These are phyloP conservation scores for Yarrowia divulgata DNA, from an alignment of 805 yeast species.

Conservation along the genomic window DNA sequence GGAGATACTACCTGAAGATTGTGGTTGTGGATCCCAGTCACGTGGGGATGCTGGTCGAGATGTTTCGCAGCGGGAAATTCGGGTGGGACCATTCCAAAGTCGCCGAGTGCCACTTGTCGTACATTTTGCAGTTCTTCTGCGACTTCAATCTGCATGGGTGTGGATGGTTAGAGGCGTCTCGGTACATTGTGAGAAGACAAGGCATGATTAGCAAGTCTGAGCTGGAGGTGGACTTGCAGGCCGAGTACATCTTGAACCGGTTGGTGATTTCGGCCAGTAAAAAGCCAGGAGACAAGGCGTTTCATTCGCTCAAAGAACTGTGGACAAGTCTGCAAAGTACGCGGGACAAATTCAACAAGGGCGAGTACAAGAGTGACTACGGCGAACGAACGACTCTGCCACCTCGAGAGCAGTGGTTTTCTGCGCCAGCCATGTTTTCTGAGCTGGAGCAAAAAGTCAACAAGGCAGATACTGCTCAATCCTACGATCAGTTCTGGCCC, in stretches of 20 bases:
- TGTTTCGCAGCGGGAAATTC: slow-evolving; percentile 57
- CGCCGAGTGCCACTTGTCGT: slow-evolving; percentile 84
- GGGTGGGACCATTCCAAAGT: slow-evolving; percentile 56
- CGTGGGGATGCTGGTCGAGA: slow-evolving; percentile 60
- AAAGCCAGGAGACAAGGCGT: background rate
- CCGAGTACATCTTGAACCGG: slow-evolving; percentile 59
- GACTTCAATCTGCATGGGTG: slow-evolving; percentile 89
- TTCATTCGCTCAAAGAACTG: slow-evolving; percentile 27
- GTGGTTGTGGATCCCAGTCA: slow-evolving; percentile 69
- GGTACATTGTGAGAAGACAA: slow-evolving; percentile 1
- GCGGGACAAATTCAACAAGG: slow-evolving; percentile 5
- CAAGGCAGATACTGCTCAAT: background rate
- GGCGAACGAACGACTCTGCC: background rate
- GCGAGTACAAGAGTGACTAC: slow-evolving; percentile 21
- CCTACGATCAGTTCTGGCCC: background rate
- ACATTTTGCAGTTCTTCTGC: slow-evolving; percentile 72
- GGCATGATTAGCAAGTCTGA: slow-evolving; percentile 18
- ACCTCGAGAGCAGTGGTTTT: slow-evolving; percentile 17
- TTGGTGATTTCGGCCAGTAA: slow-evolving; percentile 64
- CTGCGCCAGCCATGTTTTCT: slow-evolving; percentile 2
- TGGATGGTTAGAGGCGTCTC: slow-evolving; percentile 66
- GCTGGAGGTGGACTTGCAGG: slow-evolving; percentile 17
- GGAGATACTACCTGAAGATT: slow-evolving; percentile 71
- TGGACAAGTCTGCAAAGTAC: slow-evolving; percentile 8
- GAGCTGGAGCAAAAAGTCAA: slow-evolving; percentile 16